Conservation (phyloP, 164 flowering plant genomes). For the Hamamelis virginiana region DNA sequence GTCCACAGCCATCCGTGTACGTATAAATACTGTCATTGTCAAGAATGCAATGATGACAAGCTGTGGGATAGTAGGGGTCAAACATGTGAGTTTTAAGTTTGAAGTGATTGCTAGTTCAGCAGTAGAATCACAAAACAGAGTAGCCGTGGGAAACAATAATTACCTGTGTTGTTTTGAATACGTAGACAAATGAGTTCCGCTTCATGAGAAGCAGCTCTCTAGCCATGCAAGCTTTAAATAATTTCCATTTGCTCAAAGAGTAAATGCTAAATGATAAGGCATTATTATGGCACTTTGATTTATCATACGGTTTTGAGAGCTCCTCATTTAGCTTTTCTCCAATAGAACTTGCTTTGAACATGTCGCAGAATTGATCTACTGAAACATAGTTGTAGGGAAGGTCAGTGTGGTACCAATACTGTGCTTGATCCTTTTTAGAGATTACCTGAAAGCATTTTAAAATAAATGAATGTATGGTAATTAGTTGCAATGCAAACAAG, state of each 20-base stretch:
- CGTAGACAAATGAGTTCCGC: slow-evolving; percentile 48
- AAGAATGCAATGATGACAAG: slow-evolving; percentile 40
- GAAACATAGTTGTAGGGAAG: slow-evolving; percentile 44
- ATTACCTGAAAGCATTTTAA: slow-evolving; percentile 37
- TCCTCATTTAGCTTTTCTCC: slow-evolving; percentile 39
- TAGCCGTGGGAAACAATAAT: neutral
- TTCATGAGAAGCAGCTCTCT: slow-evolving; percentile 56
- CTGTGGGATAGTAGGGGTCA: slow-evolving; percentile 22
- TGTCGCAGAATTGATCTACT: slow-evolving; percentile 35
- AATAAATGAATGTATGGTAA: neutral
- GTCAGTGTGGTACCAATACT: slow-evolving; percentile 44
- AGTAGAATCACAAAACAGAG: neutral
- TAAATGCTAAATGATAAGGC: slow-evolving; percentile 37
- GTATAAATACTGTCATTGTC: slow-evolving; percentile 52
- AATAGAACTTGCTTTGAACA: slow-evolving; percentile 28
- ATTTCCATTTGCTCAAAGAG: slow-evolving; percentile 44
- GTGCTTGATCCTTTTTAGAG: slow-evolving; percentile 62
- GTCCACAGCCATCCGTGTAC: slow-evolving; percentile 38
- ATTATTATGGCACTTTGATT: slow-evolving; percentile 25
- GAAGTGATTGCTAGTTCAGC: neutral
- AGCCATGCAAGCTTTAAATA: slow-evolving; percentile 50
- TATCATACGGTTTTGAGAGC: slow-evolving; percentile 38
- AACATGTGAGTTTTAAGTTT: neutral
- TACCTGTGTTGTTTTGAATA: slow-evolving; percentile 52
- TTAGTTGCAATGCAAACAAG: neutral